These are phyloP conservation scores for Coemansia sp. DNA, from an alignment of 192 early-diverging fungal species.

Conservation along the genomic window DNA sequence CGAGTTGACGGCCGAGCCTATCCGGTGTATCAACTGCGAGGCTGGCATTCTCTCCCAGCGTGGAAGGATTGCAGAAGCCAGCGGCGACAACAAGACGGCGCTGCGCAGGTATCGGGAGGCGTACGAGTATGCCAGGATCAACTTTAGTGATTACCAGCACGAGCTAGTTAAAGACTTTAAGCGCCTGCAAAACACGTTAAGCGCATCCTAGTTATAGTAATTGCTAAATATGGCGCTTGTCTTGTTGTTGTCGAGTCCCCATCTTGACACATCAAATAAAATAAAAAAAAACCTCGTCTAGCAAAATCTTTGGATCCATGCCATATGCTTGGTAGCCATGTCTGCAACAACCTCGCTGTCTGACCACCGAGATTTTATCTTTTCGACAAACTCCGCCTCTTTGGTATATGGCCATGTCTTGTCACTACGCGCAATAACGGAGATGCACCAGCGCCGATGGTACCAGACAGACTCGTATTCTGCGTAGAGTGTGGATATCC, in stretches of 20 bases:
- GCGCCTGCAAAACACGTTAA: conserved; percentile 16
- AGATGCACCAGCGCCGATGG: conserved; percentile 46
- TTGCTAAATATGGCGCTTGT: neutral
- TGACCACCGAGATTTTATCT: neutral
- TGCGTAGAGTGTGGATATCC: conserved; percentile 18
- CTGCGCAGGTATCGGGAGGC: conserved; percentile 44
- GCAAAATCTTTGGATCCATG: conserved; percentile 22
- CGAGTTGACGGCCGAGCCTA: conserved; percentile 4
- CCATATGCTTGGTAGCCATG: conserved; percentile 16
- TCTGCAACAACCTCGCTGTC: neutral
- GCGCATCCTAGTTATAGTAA: neutral
- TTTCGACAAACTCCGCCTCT: conserved; percentile 16
- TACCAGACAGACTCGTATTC: conserved; percentile 46
- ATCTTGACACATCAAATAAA: neutral
- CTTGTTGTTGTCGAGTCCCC: no score
- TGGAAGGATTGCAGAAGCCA: conserved; percentile 37
- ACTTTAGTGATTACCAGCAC: conserved; percentile 19
- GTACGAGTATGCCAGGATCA: conserved; percentile 31
- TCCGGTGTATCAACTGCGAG: conserved; percentile 42
- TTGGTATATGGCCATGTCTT: neutral
- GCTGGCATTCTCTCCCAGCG: conserved; percentile 29
- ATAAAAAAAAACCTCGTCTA: neutral
- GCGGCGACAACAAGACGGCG: conserved; percentile 31
- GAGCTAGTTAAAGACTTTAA: conserved; percentile 15
- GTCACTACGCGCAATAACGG: neutral